A percentile compares a stretch with the other conserved stretches of the same genome.
These are phyloP conservation scores for Pseudogymnoascus sp. DNA, from an alignment of 2,329 filamentous ascomycete genomes.

Conservation along the genomic window DNA sequence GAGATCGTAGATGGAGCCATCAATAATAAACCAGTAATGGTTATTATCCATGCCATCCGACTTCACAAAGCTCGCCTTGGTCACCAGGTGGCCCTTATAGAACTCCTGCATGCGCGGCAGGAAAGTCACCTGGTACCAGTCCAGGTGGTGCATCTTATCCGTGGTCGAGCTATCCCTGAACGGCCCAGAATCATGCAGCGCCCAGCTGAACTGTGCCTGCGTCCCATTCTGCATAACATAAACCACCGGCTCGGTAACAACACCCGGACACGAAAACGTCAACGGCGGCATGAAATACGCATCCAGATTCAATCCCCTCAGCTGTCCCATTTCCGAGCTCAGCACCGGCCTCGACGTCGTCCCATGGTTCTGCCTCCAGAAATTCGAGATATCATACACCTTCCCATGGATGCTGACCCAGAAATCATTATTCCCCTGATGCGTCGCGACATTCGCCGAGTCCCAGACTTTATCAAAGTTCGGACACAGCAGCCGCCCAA, in stretches of 20 bases:
- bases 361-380: conserved; percentile 78
- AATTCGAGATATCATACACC: conserved; percentile 88
- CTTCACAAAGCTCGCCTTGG: conserved; percentile 48
- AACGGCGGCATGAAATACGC: conserved; percentile 80
- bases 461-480: conserved; percentile 89
- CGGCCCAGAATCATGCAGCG: conserved; percentile 62
- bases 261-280: conserved; percentile 60
- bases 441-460: conserved; percentile 55
- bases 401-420: conserved; percentile 81
- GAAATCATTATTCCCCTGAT: conserved; percentile 66
- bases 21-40: conserved; percentile 72
- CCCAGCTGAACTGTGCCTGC: conserved; percentile 27
- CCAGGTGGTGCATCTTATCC: conserved; percentile 48
- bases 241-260: conserved; percentile 48
- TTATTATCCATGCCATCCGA: conserved; percentile 56
- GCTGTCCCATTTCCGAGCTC: conserved; percentile 55
- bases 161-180: conserved; percentile 43
- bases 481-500: conserved; percentile 79
- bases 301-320: conserved; percentile 72
- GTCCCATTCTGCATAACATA: neutral
- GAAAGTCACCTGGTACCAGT: conserved; percentile 75
- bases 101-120: conserved; percentile 67
- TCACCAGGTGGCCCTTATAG: conserved; percentile 81
- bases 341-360: conserved; percentile 54
- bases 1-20: conserved; percentile 73